Percentiles rank a stretch among this genome's conserved stretches.
Conservation (phyloP, 192 early-diverging fungal genomes). For the Backusella westeae region DNA sequence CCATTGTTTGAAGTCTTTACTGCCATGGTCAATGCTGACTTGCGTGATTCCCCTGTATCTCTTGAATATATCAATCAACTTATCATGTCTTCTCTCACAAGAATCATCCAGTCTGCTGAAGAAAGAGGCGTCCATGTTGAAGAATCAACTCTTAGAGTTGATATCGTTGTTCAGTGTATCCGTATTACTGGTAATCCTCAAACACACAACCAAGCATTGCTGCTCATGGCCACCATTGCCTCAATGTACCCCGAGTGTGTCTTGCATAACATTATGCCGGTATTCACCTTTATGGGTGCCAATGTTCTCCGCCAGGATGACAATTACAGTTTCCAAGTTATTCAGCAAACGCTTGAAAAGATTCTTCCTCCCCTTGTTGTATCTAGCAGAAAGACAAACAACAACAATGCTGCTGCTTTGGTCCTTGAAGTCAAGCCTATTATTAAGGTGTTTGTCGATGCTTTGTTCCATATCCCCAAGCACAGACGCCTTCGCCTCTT, state of each 20-base stretch:
- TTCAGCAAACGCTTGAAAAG: conserved; percentile 84
- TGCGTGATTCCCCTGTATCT: conserved; percentile 49
- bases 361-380: conserved; percentile 81
- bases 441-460: conserved; percentile 89
- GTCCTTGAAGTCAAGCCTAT: conserved; percentile 68
- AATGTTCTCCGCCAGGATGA: conserved; percentile 95
- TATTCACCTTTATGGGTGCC: conserved; percentile 98
- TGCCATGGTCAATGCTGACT: conserved; percentile 54
- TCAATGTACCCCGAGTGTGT: conserved; percentile 79
- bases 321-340: conserved; percentile 93
- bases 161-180: conserved; percentile 85
- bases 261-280: conserved; percentile 90
- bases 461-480: conserved; percentile 87
- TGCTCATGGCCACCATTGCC: conserved; percentile 86
- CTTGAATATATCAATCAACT: conserved; percentile 90
- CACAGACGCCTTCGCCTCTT: conserved; percentile 90
- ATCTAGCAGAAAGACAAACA: conserved; percentile 33
- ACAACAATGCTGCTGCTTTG: conserved; percentile 33
- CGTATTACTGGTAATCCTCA: conserved; percentile 89
- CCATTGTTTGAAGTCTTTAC: conserved; percentile 73
- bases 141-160: conserved; percentile 75
- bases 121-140: conserved; percentile 41
- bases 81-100: conserved; percentile 65
- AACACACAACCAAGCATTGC: conserved; percentile 87
- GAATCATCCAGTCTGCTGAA: conserved; percentile 46